Conservation (phyloP, 2,329 filamentous ascomycete genomes). For the Aureobasidium zeae region DNA sequence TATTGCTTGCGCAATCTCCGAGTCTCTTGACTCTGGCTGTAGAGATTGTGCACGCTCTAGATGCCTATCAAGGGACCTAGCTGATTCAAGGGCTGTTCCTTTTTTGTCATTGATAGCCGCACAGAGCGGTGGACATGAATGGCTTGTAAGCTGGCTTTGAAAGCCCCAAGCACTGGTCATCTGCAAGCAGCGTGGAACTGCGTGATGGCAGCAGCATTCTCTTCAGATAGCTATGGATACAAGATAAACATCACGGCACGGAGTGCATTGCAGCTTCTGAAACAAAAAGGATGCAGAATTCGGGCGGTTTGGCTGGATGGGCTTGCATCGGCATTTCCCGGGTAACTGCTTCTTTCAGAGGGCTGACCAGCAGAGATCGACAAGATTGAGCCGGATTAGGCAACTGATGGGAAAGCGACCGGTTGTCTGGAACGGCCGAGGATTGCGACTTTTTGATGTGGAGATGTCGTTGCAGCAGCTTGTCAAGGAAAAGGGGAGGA, state of each 20-base stretch:
- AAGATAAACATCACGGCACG: constrained; percentile 6
- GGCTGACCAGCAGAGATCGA: neutral
- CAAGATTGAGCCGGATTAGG: neutral
- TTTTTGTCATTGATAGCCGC: neutral
- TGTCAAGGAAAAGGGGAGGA: too few relatives aligned
- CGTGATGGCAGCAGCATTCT: constrained; percentile 3
- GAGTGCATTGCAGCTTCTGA: constrained; percentile 11
- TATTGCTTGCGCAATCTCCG: too few relatives aligned
- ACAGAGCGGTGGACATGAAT: constrained; percentile 2
- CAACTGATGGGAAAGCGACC: neutral
- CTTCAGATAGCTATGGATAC: constrained; percentile 8
- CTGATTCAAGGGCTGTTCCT: too few relatives aligned
- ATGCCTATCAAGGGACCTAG: too few relatives aligned
- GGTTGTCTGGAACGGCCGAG: constrained; percentile 12
- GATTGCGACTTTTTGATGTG: constrained; percentile 13
- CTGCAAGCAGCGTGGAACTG: constrained; percentile 10
- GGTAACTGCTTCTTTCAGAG: constrained; percentile 2
- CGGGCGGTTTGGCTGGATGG: neutral
- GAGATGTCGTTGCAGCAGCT: too few relatives aligned
- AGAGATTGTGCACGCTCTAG: too few relatives aligned
- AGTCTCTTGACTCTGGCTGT: too few relatives aligned
- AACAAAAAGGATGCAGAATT: constrained; percentile 1
- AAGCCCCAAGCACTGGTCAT: neutral
- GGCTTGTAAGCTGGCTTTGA: neutral
- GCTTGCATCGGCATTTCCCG: neutral